Conservation (phyloP, 345 rosid species). For the Aquilaria sinensis region DNA sequence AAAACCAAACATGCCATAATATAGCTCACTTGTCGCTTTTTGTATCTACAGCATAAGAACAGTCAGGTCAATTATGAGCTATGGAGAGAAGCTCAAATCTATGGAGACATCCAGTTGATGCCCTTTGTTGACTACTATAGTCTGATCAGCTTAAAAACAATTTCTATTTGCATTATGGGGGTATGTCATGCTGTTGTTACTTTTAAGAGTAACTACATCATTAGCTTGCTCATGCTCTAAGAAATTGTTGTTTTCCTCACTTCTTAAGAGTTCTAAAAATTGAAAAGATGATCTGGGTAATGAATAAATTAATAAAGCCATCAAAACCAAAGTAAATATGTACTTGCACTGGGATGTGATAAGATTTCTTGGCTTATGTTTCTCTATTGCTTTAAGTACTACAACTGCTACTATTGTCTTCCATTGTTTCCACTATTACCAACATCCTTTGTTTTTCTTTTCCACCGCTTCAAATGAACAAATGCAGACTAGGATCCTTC, state of each 20-base stretch:
- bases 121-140: slow-evolving; percentile 90
- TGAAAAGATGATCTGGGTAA: neutral
- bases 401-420: too few species aligned
- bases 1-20: neutral
- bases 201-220: neutral
- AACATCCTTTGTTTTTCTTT: neutral
- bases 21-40: slow-evolving; percentile 1
- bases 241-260: too few species aligned
- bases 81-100: slow-evolving; percentile 87
- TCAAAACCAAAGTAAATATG: neutral
- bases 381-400: too few species aligned
- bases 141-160: slow-evolving; percentile 73
- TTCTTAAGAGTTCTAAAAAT: too few species aligned
- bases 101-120: slow-evolving; percentile 84
- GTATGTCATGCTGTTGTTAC: slow-evolving; percentile 25
- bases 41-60: slow-evolving; percentile 57
- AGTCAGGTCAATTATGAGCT: slow-evolving; percentile 64
- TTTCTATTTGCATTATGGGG: slow-evolving; percentile 84
- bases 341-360: too few species aligned
- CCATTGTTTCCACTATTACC: too few species aligned
- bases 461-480: neutral
- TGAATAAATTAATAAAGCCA: neutral
- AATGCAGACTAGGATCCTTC: slow-evolving; percentile 72
- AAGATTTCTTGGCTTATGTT: too few species aligned
- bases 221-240: neutral